Percentiles rank a stretch among this genome's conserved stretches.
Conservation (phyloP, 441 rosid genomes). For the Erysimum pusillum region DNA sequence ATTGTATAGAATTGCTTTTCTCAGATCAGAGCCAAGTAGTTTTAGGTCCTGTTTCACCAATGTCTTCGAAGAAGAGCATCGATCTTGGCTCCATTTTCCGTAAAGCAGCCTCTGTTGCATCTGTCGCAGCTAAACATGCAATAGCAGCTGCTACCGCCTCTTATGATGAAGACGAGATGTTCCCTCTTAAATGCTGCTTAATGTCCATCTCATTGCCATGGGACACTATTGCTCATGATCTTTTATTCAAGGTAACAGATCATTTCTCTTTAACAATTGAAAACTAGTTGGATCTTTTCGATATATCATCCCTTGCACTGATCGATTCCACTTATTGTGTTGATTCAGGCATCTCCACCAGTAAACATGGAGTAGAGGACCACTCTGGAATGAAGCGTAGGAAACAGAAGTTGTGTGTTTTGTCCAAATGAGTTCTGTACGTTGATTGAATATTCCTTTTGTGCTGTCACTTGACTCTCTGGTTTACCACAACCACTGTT, state of each 20-base stretch:
- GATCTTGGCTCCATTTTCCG: constrained; percentile 85
- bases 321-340: constrained; percentile 15
- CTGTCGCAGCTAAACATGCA: constrained; percentile 94
- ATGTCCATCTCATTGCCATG: constrained; percentile 96
- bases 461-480: constrained; percentile 5
- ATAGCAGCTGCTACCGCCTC: constrained; percentile 83
- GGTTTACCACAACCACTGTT: constrained; percentile 21
- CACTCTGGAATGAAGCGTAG: constrained; percentile 8
- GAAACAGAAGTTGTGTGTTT: constrained; percentile 29
- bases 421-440: background rate
- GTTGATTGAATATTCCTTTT: constrained; percentile 25
- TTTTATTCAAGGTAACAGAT: constrained; percentile 76
- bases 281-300: background rate
- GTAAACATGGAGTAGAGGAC: constrained; percentile 63
- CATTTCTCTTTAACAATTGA: constrained; percentile 8
- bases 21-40: constrained; percentile 96
- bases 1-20: constrained; percentile 46
- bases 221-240: constrained; percentile 92
- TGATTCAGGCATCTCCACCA: constrained; percentile 68
- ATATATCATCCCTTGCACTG: background rate
- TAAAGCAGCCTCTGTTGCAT: constrained; percentile 92
- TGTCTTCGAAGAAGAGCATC: constrained; percentile 75
- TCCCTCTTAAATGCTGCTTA: constrained; percentile 91
- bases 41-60: constrained; percentile 82
- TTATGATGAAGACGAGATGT: constrained; percentile 75